Evolutionary conservation across 2,329 filamentous ascomycete genomes (phyloP).

Genomic region (Exserohilum turcica): DNA sequence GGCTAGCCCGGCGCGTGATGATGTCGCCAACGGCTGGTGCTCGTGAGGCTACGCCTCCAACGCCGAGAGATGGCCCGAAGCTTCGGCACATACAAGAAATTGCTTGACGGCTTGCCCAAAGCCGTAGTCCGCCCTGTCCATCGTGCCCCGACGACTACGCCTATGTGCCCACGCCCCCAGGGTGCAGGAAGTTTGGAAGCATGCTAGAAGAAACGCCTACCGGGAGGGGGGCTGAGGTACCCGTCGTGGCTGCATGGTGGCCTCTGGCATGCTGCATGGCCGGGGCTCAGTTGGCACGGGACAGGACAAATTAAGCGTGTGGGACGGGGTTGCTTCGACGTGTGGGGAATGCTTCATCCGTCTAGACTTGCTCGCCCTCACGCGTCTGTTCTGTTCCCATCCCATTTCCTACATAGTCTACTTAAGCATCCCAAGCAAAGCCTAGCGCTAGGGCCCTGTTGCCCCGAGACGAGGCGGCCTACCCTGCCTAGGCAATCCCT

Average conservation of each 20-base stretch:
- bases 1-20: conserved; percentile 8
- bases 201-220: too few species aligned
- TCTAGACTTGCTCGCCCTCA: background rate
- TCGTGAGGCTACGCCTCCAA: conserved; percentile 3
- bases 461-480: background rate
- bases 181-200: too few species aligned
- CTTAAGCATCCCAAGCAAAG: too few species aligned
- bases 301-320: too few species aligned
- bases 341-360: conserved; percentile 7
- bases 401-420: too few species aligned
- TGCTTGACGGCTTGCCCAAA: conserved; percentile 15
- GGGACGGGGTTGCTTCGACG: conserved; percentile 3
- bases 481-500: background rate
- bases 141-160: background rate
- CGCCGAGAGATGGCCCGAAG: conserved; percentile 9
- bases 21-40: conserved; percentile 7
- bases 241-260: background rate
- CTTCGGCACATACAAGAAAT: conserved; percentile 5
- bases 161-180: too few species aligned
- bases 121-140: conserved; percentile 5
- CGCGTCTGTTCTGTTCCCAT: too few species aligned
- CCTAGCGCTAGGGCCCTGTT: too few species aligned
- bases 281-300: background rate
- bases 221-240: too few species aligned
- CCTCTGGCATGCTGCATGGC: too few species aligned